Percentiles rank a stretch among this genome's conserved stretches.
These are phyloP conservation scores for Dothiorella sarmentorum DNA, from an alignment of 2,329 filamentous ascomycete genomes.

Conservation along the genomic window DNA sequence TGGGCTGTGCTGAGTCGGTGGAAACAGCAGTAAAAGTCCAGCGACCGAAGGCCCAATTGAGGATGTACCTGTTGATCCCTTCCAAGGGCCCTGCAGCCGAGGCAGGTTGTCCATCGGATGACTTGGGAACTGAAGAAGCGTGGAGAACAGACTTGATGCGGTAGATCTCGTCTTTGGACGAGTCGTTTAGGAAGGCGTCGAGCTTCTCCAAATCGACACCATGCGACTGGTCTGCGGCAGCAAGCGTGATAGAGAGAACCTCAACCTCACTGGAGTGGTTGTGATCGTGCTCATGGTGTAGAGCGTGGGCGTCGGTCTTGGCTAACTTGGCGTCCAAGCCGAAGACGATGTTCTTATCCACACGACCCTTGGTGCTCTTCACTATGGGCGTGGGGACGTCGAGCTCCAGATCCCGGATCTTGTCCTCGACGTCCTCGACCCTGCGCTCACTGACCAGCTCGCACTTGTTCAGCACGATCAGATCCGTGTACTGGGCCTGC, in stretches of 20 bases:
- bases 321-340: constrained; percentile 83
- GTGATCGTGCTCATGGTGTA: constrained; percentile 40
- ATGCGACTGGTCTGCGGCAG: constrained; percentile 43
- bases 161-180: constrained; percentile 92
- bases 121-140: constrained; percentile 43
- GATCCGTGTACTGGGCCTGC: constrained; percentile 84
- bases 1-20: constrained; percentile 24
- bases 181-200: constrained; percentile 61
- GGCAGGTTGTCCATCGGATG: constrained; percentile 42
- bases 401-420: constrained; percentile 75
- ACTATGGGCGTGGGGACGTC: constrained; percentile 72
- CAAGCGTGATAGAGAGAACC: constrained; percentile 77
- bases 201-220: constrained; percentile 60
- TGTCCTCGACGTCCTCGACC: constrained; percentile 74
- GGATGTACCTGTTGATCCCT: constrained; percentile 65
- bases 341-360: constrained; percentile 76
- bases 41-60: constrained; percentile 97
- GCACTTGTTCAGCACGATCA: constrained; percentile 94
- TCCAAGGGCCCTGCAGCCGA: constrained; percentile 35
- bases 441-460: constrained; percentile 69
- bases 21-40: constrained; percentile 79
- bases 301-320: constrained; percentile 38
- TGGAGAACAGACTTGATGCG: constrained; percentile 77
- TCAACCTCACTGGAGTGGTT: constrained; percentile 81
- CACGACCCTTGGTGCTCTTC: constrained; percentile 77